phyloP scores from a whole-genome alignment of 257 asterid genomes.

The Ophiorrhiza pumila region DNA sequence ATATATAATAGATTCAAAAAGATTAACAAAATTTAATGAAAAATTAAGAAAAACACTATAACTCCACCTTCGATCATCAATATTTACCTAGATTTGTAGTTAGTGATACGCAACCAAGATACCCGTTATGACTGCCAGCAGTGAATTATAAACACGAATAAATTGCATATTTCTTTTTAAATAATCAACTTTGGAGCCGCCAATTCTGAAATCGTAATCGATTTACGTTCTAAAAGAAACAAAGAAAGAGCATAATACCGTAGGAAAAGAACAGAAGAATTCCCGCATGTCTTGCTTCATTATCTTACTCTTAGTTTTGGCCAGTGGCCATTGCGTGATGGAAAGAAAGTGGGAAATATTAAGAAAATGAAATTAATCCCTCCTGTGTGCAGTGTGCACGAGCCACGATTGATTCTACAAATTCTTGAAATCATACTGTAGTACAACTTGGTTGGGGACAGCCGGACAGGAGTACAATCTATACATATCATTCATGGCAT shows the following conservation, averaged over 20 bases:
- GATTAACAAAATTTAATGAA: not conserved
- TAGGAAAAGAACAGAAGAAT: not conserved
- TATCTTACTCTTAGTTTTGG: not conserved
- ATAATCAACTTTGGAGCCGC: not conserved
- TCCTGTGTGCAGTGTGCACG: too few relatives aligned
- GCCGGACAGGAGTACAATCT: not conserved
- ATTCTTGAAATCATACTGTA: not conserved
- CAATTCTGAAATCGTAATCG: constrained; percentile 1
- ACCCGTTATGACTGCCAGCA: constrained; percentile 1
- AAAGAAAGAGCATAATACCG: too few relatives aligned
- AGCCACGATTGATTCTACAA: not conserved
- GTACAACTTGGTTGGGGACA: not conserved
- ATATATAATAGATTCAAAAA: not conserved
- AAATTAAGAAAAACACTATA: not conserved
- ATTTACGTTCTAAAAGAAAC: not conserved
- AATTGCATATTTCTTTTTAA: not conserved
- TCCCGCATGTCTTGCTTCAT: not conserved
- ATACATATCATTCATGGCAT: too few relatives aligned
- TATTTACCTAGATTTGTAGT: not conserved
- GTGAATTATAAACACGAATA: not conserved
- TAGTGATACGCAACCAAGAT: constrained; percentile 5
- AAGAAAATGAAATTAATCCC: not conserved
- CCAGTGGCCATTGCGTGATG: not conserved
- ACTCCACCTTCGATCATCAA: too few relatives aligned
- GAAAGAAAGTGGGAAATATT: not conserved